Conservation (phyloP, 1,284 basidiomycete species). For the Neonothopanus nambi region DNA sequence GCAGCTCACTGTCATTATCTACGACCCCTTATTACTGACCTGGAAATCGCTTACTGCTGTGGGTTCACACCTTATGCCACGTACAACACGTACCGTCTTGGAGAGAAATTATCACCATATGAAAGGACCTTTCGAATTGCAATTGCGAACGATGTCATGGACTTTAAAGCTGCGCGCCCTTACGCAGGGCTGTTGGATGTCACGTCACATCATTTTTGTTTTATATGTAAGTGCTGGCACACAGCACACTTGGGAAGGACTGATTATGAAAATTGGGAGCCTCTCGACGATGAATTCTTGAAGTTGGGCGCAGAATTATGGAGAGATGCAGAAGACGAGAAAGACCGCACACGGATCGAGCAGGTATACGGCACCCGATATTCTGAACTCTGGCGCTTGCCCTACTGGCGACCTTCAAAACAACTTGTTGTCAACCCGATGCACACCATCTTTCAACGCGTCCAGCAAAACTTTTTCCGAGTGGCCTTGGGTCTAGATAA, state of each 20-base stretch:
- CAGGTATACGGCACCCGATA: neutral
- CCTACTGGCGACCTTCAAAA: too few relatives aligned
- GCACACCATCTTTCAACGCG: too few relatives aligned
- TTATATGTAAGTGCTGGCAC: constrained; percentile 5
- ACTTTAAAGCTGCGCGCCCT: constrained; percentile 10
- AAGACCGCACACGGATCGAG: neutral
- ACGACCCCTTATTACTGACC: constrained; percentile 2
- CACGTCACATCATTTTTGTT: constrained; percentile 3
- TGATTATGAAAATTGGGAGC: too few relatives aligned
- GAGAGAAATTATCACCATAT: neutral
- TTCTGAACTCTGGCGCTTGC: too few relatives aligned
- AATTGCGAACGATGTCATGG: neutral
- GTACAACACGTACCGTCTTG: neutral
- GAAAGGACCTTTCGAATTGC: neutral
- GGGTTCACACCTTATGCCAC: neutral
- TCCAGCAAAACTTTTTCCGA: too few relatives aligned
- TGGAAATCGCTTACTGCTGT: neutral
- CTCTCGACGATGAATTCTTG: neutral
- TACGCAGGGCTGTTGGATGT: too few relatives aligned
- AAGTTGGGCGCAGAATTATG: neutral
- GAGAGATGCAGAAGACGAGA: neutral
- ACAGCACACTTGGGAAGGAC: neutral
- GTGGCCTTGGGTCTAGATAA: too few relatives aligned
- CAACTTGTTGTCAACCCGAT: too few relatives aligned
- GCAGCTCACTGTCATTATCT: constrained; percentile 2